A percentile compares a stretch with the other conserved stretches of the same genome.
These are phyloP conservation scores for Posidonia oceanica DNA, from an alignment of 116 monocot genomes.

Conservation along the genomic window DNA sequence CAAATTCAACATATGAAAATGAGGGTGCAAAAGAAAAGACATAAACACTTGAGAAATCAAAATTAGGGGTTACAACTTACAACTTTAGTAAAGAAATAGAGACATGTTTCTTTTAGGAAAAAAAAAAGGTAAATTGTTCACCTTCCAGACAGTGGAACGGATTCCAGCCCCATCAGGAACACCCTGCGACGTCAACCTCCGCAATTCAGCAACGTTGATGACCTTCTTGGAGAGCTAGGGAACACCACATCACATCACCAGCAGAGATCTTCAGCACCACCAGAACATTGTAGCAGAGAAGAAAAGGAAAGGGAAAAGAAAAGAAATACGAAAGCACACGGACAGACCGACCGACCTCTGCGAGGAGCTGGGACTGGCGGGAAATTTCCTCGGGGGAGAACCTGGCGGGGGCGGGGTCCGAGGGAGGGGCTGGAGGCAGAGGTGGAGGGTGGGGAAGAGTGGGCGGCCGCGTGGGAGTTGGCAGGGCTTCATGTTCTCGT, in stretches of 20 bases:
- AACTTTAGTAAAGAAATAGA: too few species aligned
- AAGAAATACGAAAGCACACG: background rate
- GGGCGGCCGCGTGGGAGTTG: background rate
- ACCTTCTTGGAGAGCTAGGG: constrained; percentile 59
- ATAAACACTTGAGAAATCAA: too few species aligned
- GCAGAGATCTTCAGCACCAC: background rate
- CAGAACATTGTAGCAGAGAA: background rate
- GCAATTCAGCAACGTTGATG: constrained; percentile 43
- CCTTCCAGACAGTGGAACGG: constrained; percentile 82
- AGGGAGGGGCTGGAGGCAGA: background rate
- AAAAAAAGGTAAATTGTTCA: background rate
- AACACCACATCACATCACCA: background rate
- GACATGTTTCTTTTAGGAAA: too few species aligned
- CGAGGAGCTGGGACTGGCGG: constrained; percentile 52
- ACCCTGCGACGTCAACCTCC: constrained; percentile 60
- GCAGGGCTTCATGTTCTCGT: background rate
- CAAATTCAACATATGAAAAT: too few species aligned
- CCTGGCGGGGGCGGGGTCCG: constrained; percentile 7
- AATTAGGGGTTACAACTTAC: too few species aligned
- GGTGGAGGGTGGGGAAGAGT: constrained; percentile 1
- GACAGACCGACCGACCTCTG: constrained; percentile 22
- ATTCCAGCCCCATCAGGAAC: constrained; percentile 65
- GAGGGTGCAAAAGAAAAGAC: too few species aligned
- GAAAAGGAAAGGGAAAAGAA: background rate
- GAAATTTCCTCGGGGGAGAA: constrained; percentile 44